Evolutionary conservation across 2,329 filamentous ascomycete genomes (phyloP).

Genomic region (Alternaria arbusti): DNA sequence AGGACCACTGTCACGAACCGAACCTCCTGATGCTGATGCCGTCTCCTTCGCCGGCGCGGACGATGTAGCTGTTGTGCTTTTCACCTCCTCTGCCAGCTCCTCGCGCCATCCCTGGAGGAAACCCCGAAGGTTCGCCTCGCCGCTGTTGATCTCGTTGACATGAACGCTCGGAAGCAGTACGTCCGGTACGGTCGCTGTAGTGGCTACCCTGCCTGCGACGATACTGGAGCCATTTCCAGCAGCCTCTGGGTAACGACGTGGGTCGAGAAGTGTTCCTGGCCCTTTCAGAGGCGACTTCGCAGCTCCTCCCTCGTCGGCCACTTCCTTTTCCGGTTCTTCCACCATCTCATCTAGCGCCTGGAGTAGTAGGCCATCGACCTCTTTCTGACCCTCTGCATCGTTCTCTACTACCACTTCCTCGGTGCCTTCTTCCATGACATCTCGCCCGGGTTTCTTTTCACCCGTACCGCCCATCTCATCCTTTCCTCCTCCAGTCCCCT

Average conservation of each 20-base stretch:
- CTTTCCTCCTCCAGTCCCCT: neutral
- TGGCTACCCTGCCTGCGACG: neutral
- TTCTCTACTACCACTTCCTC: neutral
- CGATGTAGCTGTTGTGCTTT: neutral
- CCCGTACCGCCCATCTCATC: neutral
- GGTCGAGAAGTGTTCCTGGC: neutral
- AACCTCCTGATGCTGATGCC: neutral
- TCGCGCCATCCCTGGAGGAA: neutral
- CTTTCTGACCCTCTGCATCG: neutral
- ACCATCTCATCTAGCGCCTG: neutral
- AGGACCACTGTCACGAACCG: neutral
- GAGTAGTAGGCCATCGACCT: neutral
- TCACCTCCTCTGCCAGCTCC: neutral
- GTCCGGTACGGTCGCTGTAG: neutral
- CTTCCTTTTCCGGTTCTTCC: neutral
- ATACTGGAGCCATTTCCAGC: neutral
- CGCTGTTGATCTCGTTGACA: neutral
- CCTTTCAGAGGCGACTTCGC: neutral
- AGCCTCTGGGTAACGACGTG: neutral
- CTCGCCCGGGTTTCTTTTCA: neutral
- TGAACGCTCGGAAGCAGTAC: neutral
- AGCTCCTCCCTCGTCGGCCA: neutral
- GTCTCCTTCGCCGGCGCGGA: neutral
- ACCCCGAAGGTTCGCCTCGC: neutral
- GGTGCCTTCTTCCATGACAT: neutral